phyloP scores from a whole-genome alignment of 2,329 filamentous ascomycete species.

The Aspergillus amoenus region DNA sequence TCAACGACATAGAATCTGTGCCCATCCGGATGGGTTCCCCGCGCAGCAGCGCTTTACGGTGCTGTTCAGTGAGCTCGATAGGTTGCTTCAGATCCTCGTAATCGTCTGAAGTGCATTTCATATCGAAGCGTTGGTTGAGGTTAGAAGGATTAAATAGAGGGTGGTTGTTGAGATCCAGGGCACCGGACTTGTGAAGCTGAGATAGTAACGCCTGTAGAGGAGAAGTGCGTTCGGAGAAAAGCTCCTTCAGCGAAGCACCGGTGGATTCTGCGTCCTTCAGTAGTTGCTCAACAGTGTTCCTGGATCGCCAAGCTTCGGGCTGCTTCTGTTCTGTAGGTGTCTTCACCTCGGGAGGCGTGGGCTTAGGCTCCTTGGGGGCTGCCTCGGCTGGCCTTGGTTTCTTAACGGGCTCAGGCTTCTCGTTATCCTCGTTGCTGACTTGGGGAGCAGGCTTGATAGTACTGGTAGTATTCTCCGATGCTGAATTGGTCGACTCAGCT shows the following conservation, averaged over 20 bases:
- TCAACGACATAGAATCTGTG: conserved; percentile 34
- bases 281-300: conserved; percentile 42
- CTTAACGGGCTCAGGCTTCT: conserved; percentile 22
- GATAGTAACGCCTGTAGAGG: conserved; percentile 40
- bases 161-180: conserved; percentile 38
- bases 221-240: conserved; percentile 41
- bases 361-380: neutral
- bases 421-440: conserved; percentile 10
- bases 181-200: conserved; percentile 38
- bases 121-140: conserved; percentile 42
- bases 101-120: conserved; percentile 42
- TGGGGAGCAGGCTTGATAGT: conserved; percentile 18
- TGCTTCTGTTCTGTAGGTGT: conserved; percentile 18
- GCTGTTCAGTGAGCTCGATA: conserved; percentile 42
- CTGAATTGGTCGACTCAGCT: conserved; percentile 15
- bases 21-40: conserved; percentile 44
- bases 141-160: conserved; percentile 43
- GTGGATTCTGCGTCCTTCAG: conserved; percentile 39
- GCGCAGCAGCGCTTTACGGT: conserved; percentile 41
- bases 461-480: conserved; percentile 16
- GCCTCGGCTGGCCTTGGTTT: neutral
- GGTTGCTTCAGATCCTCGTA: conserved; percentile 41
- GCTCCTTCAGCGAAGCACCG: conserved; percentile 38
- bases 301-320: conserved; percentile 36
- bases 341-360: conserved; percentile 7